Conservation (phyloP, 768 basidiomycete genomes). For the Thelephora ganbajun region DNA sequence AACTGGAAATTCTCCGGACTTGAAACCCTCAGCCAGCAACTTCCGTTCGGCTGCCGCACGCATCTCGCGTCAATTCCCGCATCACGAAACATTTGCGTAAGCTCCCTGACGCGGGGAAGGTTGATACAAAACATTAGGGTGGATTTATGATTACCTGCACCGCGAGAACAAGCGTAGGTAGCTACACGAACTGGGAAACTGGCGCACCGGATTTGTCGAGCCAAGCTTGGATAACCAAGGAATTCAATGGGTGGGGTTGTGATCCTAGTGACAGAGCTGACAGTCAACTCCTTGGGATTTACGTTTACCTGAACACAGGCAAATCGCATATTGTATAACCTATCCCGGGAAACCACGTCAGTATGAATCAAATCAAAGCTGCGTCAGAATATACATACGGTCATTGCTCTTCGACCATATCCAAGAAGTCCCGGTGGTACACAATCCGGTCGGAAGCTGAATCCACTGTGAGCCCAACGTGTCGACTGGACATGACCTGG, state of each 20-base stretch:
- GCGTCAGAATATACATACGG: too few species aligned
- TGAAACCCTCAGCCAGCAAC: too few species aligned
- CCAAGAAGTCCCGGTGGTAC: too few species aligned
- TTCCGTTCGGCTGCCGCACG: too few species aligned
- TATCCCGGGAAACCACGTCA: slow-evolving; percentile 71
- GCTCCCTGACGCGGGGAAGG: slow-evolving; percentile 58
- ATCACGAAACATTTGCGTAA: slow-evolving; percentile 59
- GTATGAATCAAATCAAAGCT: too few species aligned
- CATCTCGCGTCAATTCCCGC: slow-evolving; percentile 80
- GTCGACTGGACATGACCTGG: slow-evolving; percentile 87
- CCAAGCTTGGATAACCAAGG: slow-evolving; percentile 72
- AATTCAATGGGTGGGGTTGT: slow-evolving; percentile 70
- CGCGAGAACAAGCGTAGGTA: slow-evolving; percentile 1
- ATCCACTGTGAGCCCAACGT: slow-evolving; percentile 81
- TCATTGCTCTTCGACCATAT: too few species aligned
- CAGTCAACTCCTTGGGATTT: slow-evolving; percentile 48
- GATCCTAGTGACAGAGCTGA: slow-evolving; percentile 65
- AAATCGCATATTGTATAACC: slow-evolving; percentile 81
- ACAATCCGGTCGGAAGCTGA: too few species aligned
- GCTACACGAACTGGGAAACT: slow-evolving; percentile 33
- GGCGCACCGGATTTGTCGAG: too few species aligned
- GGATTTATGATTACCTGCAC: slow-evolving; percentile 47
- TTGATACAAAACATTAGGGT: slow-evolving; percentile 91
- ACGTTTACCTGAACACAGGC: slow-evolving; percentile 70
- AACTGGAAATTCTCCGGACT: too few species aligned